Conservation (phyloP, 1,284 basidiomycete species). For the Wallemia ichthyophaga region DNA sequence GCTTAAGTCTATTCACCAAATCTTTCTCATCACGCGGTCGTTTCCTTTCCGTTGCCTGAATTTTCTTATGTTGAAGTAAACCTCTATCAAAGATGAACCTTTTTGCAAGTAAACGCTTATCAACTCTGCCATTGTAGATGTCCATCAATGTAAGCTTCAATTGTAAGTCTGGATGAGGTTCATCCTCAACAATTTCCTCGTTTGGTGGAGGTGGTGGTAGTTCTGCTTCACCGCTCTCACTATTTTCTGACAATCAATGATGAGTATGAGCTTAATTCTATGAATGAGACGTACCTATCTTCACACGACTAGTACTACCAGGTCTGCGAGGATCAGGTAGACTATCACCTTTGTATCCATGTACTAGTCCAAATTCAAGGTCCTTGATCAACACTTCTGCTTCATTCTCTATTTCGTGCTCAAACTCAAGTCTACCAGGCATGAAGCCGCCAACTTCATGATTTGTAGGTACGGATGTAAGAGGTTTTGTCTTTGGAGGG, state of each 20-base stretch:
- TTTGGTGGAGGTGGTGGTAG: neutral
- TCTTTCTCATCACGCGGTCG: conserved; percentile 73
- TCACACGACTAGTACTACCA: conserved; percentile 6
- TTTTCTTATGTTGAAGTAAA: conserved; percentile 78
- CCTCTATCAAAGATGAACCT: conserved; percentile 78
- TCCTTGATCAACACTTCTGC: conserved; percentile 89
- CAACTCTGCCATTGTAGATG: conserved; percentile 75
- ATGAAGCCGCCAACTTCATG: conserved; percentile 85
- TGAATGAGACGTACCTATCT: conserved; percentile 7
- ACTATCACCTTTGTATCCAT: conserved; percentile 54
- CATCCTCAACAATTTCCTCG: conserved; percentile 30
- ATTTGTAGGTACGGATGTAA: conserved; percentile 74
- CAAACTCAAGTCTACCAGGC: conserved; percentile 87
- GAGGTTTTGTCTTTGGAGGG: conserved; percentile 24
- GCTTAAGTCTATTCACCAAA: conserved; percentile 57
- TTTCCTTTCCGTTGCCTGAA: conserved; percentile 69
- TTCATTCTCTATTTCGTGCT: conserved; percentile 71
- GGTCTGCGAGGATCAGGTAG: conserved; percentile 22
- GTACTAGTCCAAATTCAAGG: conserved; percentile 70
- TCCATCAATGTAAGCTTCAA: conserved; percentile 73
- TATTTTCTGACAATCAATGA: conserved; percentile 2
- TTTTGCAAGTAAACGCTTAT: conserved; percentile 60
- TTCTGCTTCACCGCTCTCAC: conserved; percentile 5
- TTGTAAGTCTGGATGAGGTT: conserved; percentile 43
- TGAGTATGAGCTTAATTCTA: no score